phyloP scores from a whole-genome alignment of 768 basidiomycete species.

The Trametes maxima region DNA sequence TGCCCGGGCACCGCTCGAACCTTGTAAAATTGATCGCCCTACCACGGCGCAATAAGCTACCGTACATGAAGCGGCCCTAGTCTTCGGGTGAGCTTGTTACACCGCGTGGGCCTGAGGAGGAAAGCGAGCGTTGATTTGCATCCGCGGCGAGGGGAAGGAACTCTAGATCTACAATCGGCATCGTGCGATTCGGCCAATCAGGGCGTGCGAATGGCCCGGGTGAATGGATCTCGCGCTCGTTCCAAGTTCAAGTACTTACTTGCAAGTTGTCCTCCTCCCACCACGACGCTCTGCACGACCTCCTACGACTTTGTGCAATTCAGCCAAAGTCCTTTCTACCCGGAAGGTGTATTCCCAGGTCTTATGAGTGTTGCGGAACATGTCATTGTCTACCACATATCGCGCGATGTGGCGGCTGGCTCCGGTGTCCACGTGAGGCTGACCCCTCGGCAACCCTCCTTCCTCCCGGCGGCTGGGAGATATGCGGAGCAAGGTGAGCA shows the following conservation, averaged over 20 bases:
- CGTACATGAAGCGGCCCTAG: no score
- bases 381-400: not conserved
- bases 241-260: no score
- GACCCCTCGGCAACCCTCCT: constrained; percentile 5
- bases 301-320: not conserved
- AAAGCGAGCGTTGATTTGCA: not conserved
- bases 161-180: not conserved
- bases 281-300: not conserved
- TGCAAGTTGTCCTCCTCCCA: no score
- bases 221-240: not conserved
- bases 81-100: no score
- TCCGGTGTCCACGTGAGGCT: constrained; percentile 13
- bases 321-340: no score
- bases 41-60: no score
- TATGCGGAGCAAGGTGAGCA: not conserved
- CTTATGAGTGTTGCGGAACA: not conserved
- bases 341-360: no score
- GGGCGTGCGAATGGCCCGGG: not conserved
- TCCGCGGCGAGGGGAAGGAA: not conserved
- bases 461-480: constrained; percentile 1
- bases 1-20: no score
- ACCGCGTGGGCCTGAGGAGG: no score
- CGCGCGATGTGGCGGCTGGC: not conserved
- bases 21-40: no score
- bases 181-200: not conserved